Base-by-base conservation (phyloP, 257 asterid species). In the Linderniella brevidens region DNA sequence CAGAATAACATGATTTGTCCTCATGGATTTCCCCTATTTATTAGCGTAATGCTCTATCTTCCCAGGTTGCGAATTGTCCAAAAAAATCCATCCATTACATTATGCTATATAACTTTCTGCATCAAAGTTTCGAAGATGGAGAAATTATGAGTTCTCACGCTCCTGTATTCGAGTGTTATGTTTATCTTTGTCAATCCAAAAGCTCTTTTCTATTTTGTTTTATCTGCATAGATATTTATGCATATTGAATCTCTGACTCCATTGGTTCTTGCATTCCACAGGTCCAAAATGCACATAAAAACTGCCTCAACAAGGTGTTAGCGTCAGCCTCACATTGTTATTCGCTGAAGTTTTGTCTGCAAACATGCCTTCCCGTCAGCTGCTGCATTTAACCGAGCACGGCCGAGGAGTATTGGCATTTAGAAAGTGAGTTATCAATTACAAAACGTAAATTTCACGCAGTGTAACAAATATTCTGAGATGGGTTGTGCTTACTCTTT, bases 331-430 rank as follows among this genome's bases (percentile, higher is more conserved):
- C 45, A 6, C 32, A 25, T 25, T 25, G 32, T 25, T 41, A 48
- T 70, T 70, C 57, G 56, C 63, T 64, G 55, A 58, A 45, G 54
- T 50, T 62, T 70, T 60, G 57, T 64, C 64, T 55, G 45, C 50
- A 49, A 63, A 55, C 45, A 90, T 90, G 99, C 88, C 92, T 55
- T 85, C 99, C 46, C 99, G 85, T 69, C 99, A 90, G 77, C 94
- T 90, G 68, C 73, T 90, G 67, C 92, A 81, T 79, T 70, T 90
- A 71, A 90, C 99, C 47, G 93, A 85, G 61, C 96, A 68, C 71
- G 99, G 99, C 19, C 86, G 93, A 58, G 80, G 88, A 52, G 76
- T 90, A 63, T 52, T 90, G 74, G 73, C 94, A 57, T 85, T 96
- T 13, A 85, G 92, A 72, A 85, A 93, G 99, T 84, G 58, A 56